A percentile compares a stretch with the other conserved stretches of the same genome.
Evolutionary conservation across 2,329 filamentous ascomycete species (phyloP).

Genomic region (Colletotrichum aenigma): DNA sequence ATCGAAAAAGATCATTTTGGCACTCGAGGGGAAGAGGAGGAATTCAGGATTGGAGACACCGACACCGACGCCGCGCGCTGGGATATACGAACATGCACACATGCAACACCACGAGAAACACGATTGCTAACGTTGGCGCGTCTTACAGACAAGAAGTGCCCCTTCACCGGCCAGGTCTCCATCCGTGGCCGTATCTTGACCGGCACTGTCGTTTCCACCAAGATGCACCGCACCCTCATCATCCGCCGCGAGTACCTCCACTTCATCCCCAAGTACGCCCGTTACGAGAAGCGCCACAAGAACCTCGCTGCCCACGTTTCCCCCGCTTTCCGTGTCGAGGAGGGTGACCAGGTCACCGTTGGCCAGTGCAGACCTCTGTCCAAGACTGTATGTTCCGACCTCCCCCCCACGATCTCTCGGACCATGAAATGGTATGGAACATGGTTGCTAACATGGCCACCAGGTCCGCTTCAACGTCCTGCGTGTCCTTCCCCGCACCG

Average conservation of each 20-base stretch:
- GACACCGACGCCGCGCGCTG: background rate
- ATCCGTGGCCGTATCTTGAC: slow-evolving; percentile 99
- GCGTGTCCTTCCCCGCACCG: slow-evolving; percentile 95
- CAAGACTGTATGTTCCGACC: slow-evolving; percentile 86
- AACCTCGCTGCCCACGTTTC: slow-evolving; percentile 99
- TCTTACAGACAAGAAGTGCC: slow-evolving; percentile 97
- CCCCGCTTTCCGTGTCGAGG: slow-evolving; percentile 99
- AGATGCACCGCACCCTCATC: slow-evolving; percentile 99
- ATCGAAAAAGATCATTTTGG: background rate
- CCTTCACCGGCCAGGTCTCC: slow-evolving; percentile 98
- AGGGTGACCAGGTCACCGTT: slow-evolving; percentile 99
- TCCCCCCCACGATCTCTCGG: background rate
- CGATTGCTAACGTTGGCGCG: slow-evolving; percentile 9
- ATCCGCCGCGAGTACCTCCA: slow-evolving; percentile 99
- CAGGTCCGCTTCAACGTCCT: slow-evolving; percentile 99
- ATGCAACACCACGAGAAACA: background rate
- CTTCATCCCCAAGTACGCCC: slow-evolving; percentile 99
- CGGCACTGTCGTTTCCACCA: slow-evolving; percentile 98
- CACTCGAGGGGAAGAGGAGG: background rate
- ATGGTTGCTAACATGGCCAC: slow-evolving; percentile 12
- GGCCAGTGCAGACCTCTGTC: slow-evolving; percentile 98
- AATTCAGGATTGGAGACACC: background rate
- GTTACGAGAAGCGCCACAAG: slow-evolving; percentile 99
- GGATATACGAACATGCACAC: background rate
- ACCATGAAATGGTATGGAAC: no score